Percentiles rank a stretch among this genome's conserved stretches.
Conservation (phyloP, 2,329 filamentous ascomycete species). For the Pseudogymnoascus sp. region DNA sequence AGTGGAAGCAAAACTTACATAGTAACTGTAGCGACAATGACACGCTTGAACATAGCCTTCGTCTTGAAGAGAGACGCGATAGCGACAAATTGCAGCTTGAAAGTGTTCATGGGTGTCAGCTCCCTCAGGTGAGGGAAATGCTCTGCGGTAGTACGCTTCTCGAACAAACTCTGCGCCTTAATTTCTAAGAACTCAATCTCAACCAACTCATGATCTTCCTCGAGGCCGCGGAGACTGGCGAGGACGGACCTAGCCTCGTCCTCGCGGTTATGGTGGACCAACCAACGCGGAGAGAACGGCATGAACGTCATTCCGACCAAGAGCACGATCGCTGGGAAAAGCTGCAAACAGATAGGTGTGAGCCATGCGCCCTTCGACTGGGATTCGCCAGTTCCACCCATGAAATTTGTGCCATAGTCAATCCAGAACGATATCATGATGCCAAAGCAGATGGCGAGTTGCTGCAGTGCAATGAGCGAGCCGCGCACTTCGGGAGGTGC, state of each 20-base stretch:
- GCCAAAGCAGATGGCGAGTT: constrained; percentile 52
- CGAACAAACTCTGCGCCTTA: constrained; percentile 69
- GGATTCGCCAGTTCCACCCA: constrained; percentile 49
- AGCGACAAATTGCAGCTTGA: constrained; percentile 62
- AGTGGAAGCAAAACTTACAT: constrained; percentile 33
- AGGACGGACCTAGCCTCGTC: constrained; percentile 57
- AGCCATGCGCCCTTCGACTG: constrained; percentile 68
- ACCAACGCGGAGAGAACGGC: constrained; percentile 72
- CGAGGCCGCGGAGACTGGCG: constrained; percentile 53
- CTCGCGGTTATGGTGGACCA: constrained; percentile 62
- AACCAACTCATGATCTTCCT: constrained; percentile 57
- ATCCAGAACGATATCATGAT: constrained; percentile 51
- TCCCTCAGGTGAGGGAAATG: constrained; percentile 58
- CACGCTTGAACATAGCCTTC: constrained; percentile 58
- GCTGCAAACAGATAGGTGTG: constrained; percentile 62
- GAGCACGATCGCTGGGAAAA: constrained; percentile 58
- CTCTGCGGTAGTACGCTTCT: constrained; percentile 61
- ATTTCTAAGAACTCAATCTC: constrained; percentile 76
- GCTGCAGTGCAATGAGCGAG: constrained; percentile 56
- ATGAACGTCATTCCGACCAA: constrained; percentile 68
- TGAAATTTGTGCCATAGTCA: constrained; percentile 57
- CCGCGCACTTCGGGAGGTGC: constrained; percentile 59
- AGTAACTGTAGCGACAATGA: constrained; percentile 53
- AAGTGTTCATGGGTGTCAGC: constrained; percentile 52
- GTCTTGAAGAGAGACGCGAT: constrained; percentile 57